Base-by-base conservation (phyloP, 2,329 filamentous ascomycete species). In the Pseudocercospora fuligena region DNA sequence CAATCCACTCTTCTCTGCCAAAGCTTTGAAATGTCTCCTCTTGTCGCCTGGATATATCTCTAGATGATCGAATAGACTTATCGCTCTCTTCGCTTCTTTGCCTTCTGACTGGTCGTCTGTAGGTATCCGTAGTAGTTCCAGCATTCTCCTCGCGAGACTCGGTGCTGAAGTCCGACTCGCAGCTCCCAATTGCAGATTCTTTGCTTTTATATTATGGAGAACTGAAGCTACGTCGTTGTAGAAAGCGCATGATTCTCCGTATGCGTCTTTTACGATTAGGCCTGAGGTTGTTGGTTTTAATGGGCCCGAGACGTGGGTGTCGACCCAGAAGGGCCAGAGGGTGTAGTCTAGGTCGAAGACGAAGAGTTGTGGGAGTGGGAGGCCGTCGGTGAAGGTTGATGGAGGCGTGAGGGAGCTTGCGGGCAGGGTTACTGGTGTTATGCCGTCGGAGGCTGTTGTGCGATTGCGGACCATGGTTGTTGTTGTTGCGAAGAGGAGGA, bases 291-390 rank as follows among this genome's bases (percentile, higher is more conserved):
- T 74, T 3, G 79, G 73, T 70, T 89, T 89, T 59, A 97, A 81
- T 0, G 93, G 94, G 6, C 89, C 86, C 25, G 88, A 88, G 73
- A 95, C 91, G 80, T 97, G 94, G 3, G 93, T 97, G 82, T 98
- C 95, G 54, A 97, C 90, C 94, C 94, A 98, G 81, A 97, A 97
- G 4, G 94, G 93, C 95, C 94, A 98, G n/a, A 98, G 85, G 0
- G 95, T 98, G 84, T 97, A 98, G 84, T 98, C 94, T 69, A 98
- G 88, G 79, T 98, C 95, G 82, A 98, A 97, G 70, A 95, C 92
- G 73, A 98, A 86, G 72, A 97, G 86, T 68, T 90, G 89, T 0
- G 94, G 94, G 1, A 97, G 86, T 0, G 93, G 92, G 0, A 89
- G 86, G 49, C 88, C 85, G 72, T 90, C 88, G 67, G 81, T 87